phyloP scores from a whole-genome alignment of 2,329 filamentous ascomycete genomes.

The Fusarium penzigii region DNA sequence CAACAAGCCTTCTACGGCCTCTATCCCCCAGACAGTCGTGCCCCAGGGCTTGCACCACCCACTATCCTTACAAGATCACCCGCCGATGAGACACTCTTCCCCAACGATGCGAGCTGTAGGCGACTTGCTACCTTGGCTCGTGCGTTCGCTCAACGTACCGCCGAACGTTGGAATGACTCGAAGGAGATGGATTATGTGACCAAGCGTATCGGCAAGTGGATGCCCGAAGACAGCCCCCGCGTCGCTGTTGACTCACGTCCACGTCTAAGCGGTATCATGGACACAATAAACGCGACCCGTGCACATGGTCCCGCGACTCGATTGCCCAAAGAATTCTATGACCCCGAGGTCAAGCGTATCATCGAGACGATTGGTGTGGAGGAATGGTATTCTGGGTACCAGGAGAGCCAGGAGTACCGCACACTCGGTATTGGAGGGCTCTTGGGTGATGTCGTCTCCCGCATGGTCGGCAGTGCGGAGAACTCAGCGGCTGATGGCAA shows the following conservation, averaged over 20 bases:
- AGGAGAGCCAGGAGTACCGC: constrained; percentile 84
- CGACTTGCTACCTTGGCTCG: constrained; percentile 69
- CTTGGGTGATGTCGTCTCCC: constrained; percentile 77
- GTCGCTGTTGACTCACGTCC: constrained; percentile 85
- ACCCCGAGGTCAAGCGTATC: constrained; percentile 67
- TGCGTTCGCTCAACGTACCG: constrained; percentile 71
- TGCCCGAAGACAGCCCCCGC: constrained; percentile 67
- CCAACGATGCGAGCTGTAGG: constrained; percentile 74
- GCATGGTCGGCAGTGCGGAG: constrained; percentile 70
- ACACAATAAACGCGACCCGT: constrained; percentile 85
- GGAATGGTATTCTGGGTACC: constrained; percentile 91
- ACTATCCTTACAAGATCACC: constrained; percentile 66
- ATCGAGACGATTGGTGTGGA: constrained; percentile 78
- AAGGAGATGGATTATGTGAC: constrained; percentile 84
- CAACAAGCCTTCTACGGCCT: constrained; percentile 75
- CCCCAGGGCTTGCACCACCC: constrained; percentile 54
- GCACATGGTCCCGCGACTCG: constrained; percentile 76
- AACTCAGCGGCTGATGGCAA: constrained; percentile 54
- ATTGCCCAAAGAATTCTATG: constrained; percentile 86
- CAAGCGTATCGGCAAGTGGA: constrained; percentile 77
- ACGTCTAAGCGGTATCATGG: constrained; percentile 86
- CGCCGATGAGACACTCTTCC: constrained; percentile 76
- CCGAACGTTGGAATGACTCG: constrained; percentile 72
- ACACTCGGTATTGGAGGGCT: constrained; percentile 82
- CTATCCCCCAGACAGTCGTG: constrained; percentile 60